phyloP scores from a whole-genome alignment of 352 stramenopile species.

The Globisporangium echinulatum region DNA sequence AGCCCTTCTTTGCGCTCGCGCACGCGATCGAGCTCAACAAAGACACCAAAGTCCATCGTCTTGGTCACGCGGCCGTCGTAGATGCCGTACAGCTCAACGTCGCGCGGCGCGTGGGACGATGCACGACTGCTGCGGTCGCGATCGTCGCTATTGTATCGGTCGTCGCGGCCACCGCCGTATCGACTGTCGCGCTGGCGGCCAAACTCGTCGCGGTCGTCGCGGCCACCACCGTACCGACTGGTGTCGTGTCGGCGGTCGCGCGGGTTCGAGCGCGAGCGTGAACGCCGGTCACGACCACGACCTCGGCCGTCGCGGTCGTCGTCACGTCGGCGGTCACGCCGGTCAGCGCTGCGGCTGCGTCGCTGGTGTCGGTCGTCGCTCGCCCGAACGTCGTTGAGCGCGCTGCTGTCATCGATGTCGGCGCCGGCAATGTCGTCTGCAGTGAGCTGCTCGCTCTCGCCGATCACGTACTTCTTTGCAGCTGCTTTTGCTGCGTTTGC shows the following conservation, averaged over 20 bases:
- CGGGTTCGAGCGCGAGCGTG: conserved; percentile 29
- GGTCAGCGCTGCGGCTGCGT: conserved; percentile 14
- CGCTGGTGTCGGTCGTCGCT: conserved; percentile 3
- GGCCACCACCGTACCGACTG: conserved; percentile 10
- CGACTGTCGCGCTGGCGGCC: conserved; percentile 3
- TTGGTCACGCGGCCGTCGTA: conserved; percentile 93
- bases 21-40: conserved; percentile 90
- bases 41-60: conserved; percentile 96
- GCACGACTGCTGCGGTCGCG: conserved; percentile 3
- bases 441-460: conserved; percentile 64
- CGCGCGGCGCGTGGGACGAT: conserved; percentile 10
- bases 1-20: conserved; percentile 86
- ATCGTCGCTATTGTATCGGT: conserved; percentile 4
- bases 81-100: conserved; percentile 91
- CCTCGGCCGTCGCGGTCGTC: conserved; percentile 11
- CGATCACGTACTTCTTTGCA: conserved; percentile 31
- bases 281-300: conserved; percentile 21
- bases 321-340: conserved; percentile 19
- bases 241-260: conserved; percentile 5
- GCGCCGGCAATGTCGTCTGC: conserved; percentile 53
- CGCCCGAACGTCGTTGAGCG: background rate
- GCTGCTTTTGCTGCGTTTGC: conserved; percentile 4
- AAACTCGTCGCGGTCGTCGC: conserved; percentile 28
- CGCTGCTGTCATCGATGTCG: conserved; percentile 15
- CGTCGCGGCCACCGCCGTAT: background rate